Percentiles rank a stretch among this genome's conserved stretches.
These are phyloP conservation scores for Geotrichum candidum DNA, from an alignment of 1,139 yeast species.

Conservation along the genomic window DNA sequence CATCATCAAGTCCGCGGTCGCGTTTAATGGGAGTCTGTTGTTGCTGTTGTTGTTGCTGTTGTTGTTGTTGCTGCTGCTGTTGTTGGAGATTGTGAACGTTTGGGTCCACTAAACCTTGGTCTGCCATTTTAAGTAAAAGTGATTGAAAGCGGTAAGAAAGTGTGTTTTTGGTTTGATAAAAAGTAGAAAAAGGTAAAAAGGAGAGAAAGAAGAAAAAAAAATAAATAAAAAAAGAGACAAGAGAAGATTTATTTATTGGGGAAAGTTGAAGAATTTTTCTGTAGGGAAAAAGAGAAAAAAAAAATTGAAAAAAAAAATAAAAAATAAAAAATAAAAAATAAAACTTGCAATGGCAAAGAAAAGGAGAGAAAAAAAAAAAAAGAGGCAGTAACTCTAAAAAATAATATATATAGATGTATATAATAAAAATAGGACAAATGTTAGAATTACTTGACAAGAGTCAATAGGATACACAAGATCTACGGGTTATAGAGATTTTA, in stretches of 20 bases:
- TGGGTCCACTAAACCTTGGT: constrained; percentile 6
- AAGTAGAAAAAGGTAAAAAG: background rate
- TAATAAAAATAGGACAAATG: no score
- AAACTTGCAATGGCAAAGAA: background rate
- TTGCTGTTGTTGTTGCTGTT: constrained; percentile 8
- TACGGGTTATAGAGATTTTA: no score
- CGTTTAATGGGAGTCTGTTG: constrained; percentile 20
- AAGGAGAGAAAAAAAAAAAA: no score
- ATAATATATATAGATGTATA: no score
- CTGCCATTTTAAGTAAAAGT: constrained; percentile 1
- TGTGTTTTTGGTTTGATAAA: background rate
- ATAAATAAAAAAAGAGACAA: background rate
- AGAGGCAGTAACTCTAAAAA: no score
- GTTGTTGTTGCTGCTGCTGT: background rate
- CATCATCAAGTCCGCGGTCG: constrained; percentile 33
- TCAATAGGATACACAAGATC: no score
- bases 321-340: background rate
- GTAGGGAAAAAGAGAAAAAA: background rate
- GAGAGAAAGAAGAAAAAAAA: background rate
- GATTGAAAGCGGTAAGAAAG: background rate
- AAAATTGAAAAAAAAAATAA: background rate
- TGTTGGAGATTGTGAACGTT: background rate
- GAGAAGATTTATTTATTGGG: background rate
- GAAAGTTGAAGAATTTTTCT: background rate
- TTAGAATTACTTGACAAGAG: no score